Percentiles rank a stretch among this genome's conserved stretches.
Evolutionary conservation across 1,284 basidiomycete genomes (phyloP).

Genomic region (Anthracocystis setariae): DNA sequence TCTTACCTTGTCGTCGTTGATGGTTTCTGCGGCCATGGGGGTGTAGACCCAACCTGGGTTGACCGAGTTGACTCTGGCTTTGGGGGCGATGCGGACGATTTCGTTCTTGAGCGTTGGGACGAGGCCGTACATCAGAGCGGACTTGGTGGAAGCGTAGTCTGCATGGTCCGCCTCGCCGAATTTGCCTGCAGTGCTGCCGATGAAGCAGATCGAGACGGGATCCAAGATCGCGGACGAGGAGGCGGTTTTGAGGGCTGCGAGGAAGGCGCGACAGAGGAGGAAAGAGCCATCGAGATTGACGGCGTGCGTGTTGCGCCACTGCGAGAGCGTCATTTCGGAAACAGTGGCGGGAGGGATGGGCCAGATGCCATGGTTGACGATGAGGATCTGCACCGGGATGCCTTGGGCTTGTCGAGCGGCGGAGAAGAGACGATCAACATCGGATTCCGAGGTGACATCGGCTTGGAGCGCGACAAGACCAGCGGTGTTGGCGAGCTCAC

Average conservation of each 20-base stretch:
- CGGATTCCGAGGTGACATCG: slow-evolving; percentile 73
- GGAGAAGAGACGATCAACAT: slow-evolving; percentile 70
- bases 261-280: slow-evolving; percentile 75
- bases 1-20: slow-evolving; percentile 69
- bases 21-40: slow-evolving; percentile 72
- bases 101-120: slow-evolving; percentile 79
- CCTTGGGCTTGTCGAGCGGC: slow-evolving; percentile 40
- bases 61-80: slow-evolving; percentile 77
- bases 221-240: slow-evolving; percentile 70
- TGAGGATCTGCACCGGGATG: slow-evolving; percentile 71
- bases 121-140: slow-evolving; percentile 80
- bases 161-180: slow-evolving; percentile 74
- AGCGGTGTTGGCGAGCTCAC: slow-evolving; percentile 68
- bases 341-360: slow-evolving; percentile 70
- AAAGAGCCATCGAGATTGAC: slow-evolving; percentile 77
- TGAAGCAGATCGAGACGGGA: slow-evolving; percentile 74
- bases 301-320: slow-evolving; percentile 75
- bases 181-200: slow-evolving; percentile 79
- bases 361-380: slow-evolving; percentile 77
- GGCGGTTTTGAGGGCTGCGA: slow-evolving; percentile 70
- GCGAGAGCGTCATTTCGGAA: slow-evolving; percentile 74
- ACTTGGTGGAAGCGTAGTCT: slow-evolving; percentile 57
- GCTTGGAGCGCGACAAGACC: slow-evolving; percentile 71
- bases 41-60: slow-evolving; percentile 79
- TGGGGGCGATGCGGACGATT: slow-evolving; percentile 79